phyloP scores from a whole-genome alignment of 306 rosid species.

The Casuarina equisetifolia region DNA sequence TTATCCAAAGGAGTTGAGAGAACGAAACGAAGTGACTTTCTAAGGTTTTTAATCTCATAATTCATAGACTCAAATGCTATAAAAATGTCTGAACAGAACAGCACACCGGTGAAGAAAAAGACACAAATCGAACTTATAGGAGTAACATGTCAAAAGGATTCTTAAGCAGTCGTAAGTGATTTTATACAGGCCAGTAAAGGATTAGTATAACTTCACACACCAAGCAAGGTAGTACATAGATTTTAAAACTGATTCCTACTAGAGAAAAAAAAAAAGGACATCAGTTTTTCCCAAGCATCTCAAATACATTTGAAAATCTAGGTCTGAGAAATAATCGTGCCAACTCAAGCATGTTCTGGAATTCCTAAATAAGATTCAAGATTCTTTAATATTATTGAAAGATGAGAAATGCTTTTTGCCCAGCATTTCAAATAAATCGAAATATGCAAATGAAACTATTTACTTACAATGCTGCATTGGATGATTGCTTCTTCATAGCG shows the following conservation, averaged over 20 bases:
- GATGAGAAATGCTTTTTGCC: slow-evolving; percentile 1
- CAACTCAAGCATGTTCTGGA: not conserved
- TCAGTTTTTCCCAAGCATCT: not conserved
- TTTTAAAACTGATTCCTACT: not conserved
- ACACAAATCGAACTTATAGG: not conserved
- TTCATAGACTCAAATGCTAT: not conserved
- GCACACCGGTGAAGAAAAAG: not conserved
- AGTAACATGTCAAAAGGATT: not conserved
- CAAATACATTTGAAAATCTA: not conserved
- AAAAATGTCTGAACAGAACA: not conserved
- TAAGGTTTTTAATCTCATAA: not conserved
- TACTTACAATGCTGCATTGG: slow-evolving; percentile 78
- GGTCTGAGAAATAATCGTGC: not conserved
- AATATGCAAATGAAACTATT: slow-evolving; percentile 2
- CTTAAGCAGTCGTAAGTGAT: not conserved
- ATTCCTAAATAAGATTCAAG: slow-evolving; percentile 1
- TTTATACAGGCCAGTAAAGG: not conserved
- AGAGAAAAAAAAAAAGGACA: not conserved
- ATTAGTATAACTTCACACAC: not conserved
- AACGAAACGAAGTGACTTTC: not conserved
- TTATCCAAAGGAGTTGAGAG: not conserved
- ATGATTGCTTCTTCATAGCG: slow-evolving; percentile 86
- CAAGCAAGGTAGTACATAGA: not conserved
- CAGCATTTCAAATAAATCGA: slow-evolving; percentile 5
- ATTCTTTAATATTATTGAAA: not conserved